Evolutionary conservation across 257 asterid genomes (phyloP).

Genomic region (Prunella vulgaris): DNA sequence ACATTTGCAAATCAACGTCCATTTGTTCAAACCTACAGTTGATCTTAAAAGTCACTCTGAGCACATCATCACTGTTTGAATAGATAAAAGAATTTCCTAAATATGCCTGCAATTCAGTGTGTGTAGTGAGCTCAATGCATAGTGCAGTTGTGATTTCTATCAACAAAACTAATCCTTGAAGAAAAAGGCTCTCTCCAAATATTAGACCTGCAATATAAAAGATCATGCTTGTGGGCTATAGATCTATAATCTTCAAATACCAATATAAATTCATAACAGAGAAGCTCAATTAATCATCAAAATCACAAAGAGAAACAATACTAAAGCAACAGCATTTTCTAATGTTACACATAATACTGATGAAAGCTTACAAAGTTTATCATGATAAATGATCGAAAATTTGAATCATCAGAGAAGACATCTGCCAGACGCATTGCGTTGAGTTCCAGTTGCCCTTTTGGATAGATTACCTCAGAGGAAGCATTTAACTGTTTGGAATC

Average conservation of each 20-base stretch:
- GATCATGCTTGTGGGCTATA: background rate
- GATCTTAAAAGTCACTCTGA: slow-evolving; percentile 6
- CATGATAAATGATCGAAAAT: slow-evolving; percentile 74
- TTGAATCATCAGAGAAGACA: slow-evolving; percentile 94
- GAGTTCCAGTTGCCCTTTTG: slow-evolving; percentile 85
- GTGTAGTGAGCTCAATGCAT: slow-evolving; percentile 3
- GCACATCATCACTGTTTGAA: slow-evolving; percentile 8
- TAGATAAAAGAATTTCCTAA: background rate
- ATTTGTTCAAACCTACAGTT: background rate
- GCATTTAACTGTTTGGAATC: slow-evolving; percentile 38
- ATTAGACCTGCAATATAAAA: slow-evolving; percentile 5
- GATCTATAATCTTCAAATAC: slow-evolving; percentile 4
- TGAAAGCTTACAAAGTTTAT: slow-evolving; percentile 65
- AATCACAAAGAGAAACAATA: background rate
- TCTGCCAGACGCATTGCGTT: slow-evolving; percentile 94
- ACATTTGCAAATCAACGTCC: background rate
- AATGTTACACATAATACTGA: background rate
- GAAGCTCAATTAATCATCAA: slow-evolving; percentile 3
- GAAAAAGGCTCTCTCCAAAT: background rate
- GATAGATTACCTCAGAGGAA: slow-evolving; percentile 48
- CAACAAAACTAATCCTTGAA: background rate
- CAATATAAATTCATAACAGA: background rate
- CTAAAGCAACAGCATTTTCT: slow-evolving; percentile 13
- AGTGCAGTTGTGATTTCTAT: background rate
- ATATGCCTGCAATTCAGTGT: background rate